These are phyloP conservation scores for Hyphopichia buzzinii DNA, from an alignment of 1,139 yeast species.

Conservation along the genomic window DNA sequence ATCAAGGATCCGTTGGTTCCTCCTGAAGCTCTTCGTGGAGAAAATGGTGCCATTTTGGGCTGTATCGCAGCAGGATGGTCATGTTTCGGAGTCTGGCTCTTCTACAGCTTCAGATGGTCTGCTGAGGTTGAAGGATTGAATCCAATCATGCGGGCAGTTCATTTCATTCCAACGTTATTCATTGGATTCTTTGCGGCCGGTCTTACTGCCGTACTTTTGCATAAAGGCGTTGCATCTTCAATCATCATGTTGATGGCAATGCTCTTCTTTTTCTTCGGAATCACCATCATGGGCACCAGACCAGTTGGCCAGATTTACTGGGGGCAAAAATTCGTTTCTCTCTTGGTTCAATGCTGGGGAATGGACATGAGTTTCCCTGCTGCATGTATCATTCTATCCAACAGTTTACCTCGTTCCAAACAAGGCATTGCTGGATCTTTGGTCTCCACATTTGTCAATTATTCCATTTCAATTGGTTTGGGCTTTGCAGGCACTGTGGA, in stretches of 20 bases:
- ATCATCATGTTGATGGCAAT: conserved; percentile 45
- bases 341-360: conserved; percentile 51
- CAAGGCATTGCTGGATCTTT: conserved; percentile 70
- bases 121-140: conserved; percentile 26
- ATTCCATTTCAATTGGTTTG: conserved; percentile 60
- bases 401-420: conserved; percentile 48
- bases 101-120: conserved; percentile 39
- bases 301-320: conserved; percentile 50
- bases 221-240: conserved; percentile 33
- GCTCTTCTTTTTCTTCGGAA: conserved; percentile 41
- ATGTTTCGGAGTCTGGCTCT: conserved; percentile 59
- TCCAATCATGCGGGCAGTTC: conserved; percentile 38
- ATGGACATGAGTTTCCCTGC: conserved; percentile 71
- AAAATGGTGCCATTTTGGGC: conserved; percentile 44
- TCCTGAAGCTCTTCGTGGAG: conserved; percentile 34
- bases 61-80: conserved; percentile 61
- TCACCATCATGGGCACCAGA: conserved; percentile 41
- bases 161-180: conserved; percentile 37
- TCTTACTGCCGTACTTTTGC: conserved; percentile 37
- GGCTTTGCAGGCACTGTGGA: conserved; percentile 68
- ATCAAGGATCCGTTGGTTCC: conserved; percentile 50
- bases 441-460: conserved; percentile 59
- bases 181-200: conserved; percentile 49
- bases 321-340: conserved; percentile 51
- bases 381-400: conserved; percentile 50